These are phyloP conservation scores for Neurospora sublineolata DNA, from an alignment of 495 filamentous ascomycete genomes.

Conservation along the genomic window DNA sequence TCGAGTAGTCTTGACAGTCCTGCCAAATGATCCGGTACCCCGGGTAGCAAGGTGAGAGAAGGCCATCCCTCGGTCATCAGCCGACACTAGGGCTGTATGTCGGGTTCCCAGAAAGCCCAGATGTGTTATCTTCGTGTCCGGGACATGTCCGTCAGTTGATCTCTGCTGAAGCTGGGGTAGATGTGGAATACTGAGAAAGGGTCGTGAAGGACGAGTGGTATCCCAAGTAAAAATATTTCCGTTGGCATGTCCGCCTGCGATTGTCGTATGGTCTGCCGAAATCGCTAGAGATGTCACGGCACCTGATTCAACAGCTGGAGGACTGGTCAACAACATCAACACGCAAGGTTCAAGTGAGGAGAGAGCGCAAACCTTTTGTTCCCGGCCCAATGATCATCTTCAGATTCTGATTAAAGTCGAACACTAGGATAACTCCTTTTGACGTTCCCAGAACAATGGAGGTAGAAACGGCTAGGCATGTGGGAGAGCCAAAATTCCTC, in stretches of 20 bases:
- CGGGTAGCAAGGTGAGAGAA: conserved; percentile 93
- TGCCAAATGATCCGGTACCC: conserved; percentile 73
- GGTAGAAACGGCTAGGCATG: conserved; percentile 80
- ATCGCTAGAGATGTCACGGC: conserved; percentile 77
- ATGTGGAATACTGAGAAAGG: conserved; percentile 81
- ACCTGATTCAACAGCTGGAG: conserved; percentile 75
- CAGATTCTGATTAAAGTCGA: conserved; percentile 92
- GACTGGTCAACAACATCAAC: conserved; percentile 11
- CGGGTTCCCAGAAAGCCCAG: conserved; percentile 90
- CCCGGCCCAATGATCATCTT: conserved; percentile 90
- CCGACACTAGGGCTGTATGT: conserved; percentile 95
- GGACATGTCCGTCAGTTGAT: conserved; percentile 68
- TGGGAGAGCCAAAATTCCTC: conserved; percentile 84
- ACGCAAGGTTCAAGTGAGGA: neutral
- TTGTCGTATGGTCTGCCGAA: conserved; percentile 84
- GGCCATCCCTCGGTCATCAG: conserved; percentile 90
- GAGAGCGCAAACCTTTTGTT: conserved; percentile 62
- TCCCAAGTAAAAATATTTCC: conserved; percentile 98
- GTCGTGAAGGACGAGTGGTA: conserved; percentile 61
- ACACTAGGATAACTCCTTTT: conserved; percentile 86
- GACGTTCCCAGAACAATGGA: conserved; percentile 85
- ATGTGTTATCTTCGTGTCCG: conserved; percentile 67
- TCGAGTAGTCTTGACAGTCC: conserved; percentile 77
- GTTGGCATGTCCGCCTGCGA: conserved; percentile 80
- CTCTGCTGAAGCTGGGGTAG: conserved; percentile 54